These are phyloP conservation scores for Toxicodendron radicans DNA, from an alignment of 345 rosid species.

Conservation along the genomic window DNA sequence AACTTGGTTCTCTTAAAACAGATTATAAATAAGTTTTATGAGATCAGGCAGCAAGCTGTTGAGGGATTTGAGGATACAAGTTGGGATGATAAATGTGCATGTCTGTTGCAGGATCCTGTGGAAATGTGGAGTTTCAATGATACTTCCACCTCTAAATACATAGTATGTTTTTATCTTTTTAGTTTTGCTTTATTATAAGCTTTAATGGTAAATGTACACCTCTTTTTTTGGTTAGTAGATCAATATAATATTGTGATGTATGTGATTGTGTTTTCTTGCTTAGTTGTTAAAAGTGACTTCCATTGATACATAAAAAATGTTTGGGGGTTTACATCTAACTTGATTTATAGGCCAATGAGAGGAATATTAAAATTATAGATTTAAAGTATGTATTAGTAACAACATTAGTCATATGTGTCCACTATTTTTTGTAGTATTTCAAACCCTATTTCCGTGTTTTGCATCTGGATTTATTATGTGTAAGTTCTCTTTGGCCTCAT, in stretches of 20 bases:
- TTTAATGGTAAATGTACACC: neutral
- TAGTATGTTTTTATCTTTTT: conserved; percentile 52
- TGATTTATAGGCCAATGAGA: neutral
- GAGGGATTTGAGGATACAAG: conserved; percentile 45
- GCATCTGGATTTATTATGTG: neutral
- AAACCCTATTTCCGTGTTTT: neutral
- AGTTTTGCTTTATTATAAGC: conserved; percentile 6
- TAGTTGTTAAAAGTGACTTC: neutral
- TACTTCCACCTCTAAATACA: conserved; percentile 71
- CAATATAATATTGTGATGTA: neutral
- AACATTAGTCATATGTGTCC: neutral
- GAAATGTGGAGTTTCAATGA: conserved; percentile 86
- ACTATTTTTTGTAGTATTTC: neutral
- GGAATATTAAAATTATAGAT: too few species aligned
- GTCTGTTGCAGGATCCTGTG: conserved; percentile 63
- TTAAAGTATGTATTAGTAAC: neutral
- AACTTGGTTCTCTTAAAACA: conserved; percentile 25
- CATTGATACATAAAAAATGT: neutral
- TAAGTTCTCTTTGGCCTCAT: neutral
- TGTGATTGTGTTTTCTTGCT: neutral
- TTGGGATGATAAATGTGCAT: conserved; percentile 68
- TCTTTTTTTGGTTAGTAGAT: neutral
- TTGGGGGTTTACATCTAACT: neutral
- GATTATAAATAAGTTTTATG: conserved; percentile 76
- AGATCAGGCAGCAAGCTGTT: conserved; percentile 56